These are phyloP conservation scores for Trichoderma erinaceum DNA, from an alignment of 495 filamentous ascomycete genomes.

Conservation along the genomic window DNA sequence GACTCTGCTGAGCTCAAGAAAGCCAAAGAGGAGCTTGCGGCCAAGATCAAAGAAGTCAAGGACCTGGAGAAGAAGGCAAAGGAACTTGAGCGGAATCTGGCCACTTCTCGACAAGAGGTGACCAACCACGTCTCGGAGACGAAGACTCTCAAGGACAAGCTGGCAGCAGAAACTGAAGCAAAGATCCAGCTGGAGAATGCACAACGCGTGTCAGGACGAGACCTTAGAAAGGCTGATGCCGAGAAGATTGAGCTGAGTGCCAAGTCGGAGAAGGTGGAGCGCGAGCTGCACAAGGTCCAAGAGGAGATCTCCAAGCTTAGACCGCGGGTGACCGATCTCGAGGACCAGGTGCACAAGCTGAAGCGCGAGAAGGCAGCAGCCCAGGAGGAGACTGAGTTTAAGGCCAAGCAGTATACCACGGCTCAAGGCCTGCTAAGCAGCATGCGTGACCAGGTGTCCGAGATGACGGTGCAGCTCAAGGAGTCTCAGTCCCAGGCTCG, in stretches of 20 bases:
- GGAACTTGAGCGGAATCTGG: constrained; percentile 68
- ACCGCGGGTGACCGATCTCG: constrained; percentile 58
- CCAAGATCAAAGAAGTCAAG: constrained; percentile 62
- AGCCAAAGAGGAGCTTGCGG: constrained; percentile 63
- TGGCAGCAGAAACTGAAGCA: constrained; percentile 65
- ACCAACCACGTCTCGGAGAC: constrained; percentile 72
- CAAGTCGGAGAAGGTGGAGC: constrained; percentile 56
- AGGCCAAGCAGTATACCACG: constrained; percentile 75
- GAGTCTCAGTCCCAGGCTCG: constrained; percentile 78
- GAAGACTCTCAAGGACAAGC: constrained; percentile 64
- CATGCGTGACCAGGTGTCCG: constrained; percentile 85
- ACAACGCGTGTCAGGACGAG: constrained; percentile 60
- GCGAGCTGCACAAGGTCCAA: constrained; percentile 62
- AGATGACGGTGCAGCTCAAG: constrained; percentile 89
- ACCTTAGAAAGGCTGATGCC: constrained; percentile 65
- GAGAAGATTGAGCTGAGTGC: constrained; percentile 73
- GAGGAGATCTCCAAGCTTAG: constrained; percentile 62
- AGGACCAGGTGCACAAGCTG: constrained; percentile 61
- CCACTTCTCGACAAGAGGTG: constrained; percentile 58
- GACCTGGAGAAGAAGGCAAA: constrained; percentile 72
- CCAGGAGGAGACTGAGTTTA: constrained; percentile 76
- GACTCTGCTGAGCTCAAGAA: constrained; percentile 68
- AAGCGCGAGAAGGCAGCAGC: constrained; percentile 58
- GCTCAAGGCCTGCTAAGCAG: constrained; percentile 80
- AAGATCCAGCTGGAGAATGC: constrained; percentile 72